Conservation (phyloP, 139 green algal genomes). For the Tetraselmis striata region DNA sequence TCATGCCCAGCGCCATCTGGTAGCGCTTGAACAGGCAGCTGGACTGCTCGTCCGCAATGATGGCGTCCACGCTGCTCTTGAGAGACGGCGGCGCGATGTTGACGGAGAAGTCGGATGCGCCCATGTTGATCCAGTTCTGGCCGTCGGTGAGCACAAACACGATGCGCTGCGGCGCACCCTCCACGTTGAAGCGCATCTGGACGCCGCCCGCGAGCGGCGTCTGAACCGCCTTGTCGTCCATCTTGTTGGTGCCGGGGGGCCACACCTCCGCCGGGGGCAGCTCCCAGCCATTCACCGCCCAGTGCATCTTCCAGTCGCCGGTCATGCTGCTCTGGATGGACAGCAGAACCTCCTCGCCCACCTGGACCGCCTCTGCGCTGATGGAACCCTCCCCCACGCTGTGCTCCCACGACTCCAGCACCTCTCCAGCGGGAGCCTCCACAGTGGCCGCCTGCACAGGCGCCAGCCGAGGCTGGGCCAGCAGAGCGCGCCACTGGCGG, state of each 20-base stretch:
- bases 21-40: constrained; percentile 72
- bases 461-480: no score
- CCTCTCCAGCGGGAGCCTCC: background rate
- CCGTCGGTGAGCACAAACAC: constrained; percentile 61
- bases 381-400: background rate
- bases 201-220: constrained; percentile 38
- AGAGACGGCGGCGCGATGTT: constrained; percentile 50
- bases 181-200: constrained; percentile 35
- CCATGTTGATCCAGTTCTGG: constrained; percentile 60
- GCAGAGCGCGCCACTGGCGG: no score
- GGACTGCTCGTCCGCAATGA: constrained; percentile 47
- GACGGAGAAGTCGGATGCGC: constrained; percentile 44
- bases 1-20: constrained; percentile 56
- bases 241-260: constrained; percentile 26
- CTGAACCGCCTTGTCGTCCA: constrained; percentile 54
- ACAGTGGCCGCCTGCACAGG: background rate
- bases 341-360: background rate
- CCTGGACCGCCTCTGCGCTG: background rate
- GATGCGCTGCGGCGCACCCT: constrained; percentile 35
- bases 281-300: constrained; percentile 70
- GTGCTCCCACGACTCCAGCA: background rate
- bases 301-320: constrained; percentile 52
- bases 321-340: background rate
- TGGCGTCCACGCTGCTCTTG: constrained; percentile 32
- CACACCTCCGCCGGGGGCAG: constrained; percentile 24